Conservation (phyloP, 1,139 yeast species). For the Trichomonascaceae sp. region DNA sequence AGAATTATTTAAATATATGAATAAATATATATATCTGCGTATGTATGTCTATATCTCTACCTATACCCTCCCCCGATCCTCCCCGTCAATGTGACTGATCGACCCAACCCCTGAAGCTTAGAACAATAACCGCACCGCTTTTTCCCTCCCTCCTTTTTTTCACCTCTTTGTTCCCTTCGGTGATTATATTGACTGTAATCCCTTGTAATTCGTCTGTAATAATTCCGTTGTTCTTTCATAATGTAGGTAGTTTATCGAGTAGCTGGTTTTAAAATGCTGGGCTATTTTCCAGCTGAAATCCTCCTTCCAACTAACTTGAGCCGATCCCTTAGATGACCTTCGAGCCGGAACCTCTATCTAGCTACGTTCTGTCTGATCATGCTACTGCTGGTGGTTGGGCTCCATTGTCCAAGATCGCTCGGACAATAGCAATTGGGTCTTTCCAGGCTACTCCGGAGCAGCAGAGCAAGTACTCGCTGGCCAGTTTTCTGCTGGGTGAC, state of each 20-base stretch:
- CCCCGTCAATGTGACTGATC: neutral
- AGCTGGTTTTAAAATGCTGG: no score
- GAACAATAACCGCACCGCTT: neutral
- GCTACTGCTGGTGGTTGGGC: constrained; percentile 34
- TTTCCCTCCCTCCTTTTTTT: neutral
- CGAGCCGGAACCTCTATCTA: constrained; percentile 4
- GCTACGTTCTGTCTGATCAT: neutral
- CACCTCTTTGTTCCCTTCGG: no score
- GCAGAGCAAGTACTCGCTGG: constrained; percentile 5
- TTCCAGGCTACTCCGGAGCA: constrained; percentile 20
- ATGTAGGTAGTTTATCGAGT: no score
- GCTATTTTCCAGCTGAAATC: no score
- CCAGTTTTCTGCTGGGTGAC: constrained; percentile 64
- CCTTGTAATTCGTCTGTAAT: neutral
- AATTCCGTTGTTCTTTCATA: neutral
- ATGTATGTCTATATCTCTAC: no score
- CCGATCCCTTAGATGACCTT: neutral
- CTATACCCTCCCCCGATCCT: no score
- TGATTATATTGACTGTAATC: no score
- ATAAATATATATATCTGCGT: no score
- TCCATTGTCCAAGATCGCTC: constrained; percentile 32
- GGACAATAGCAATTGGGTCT: constrained; percentile 26
- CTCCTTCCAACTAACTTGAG: no score
- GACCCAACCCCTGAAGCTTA: neutral
- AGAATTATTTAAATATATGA: no score